Percentiles rank a stretch among this genome's conserved stretches.
phyloP scores from a whole-genome alignment of 768 basidiomycete genomes.

The Lactarius sanguifluus region DNA sequence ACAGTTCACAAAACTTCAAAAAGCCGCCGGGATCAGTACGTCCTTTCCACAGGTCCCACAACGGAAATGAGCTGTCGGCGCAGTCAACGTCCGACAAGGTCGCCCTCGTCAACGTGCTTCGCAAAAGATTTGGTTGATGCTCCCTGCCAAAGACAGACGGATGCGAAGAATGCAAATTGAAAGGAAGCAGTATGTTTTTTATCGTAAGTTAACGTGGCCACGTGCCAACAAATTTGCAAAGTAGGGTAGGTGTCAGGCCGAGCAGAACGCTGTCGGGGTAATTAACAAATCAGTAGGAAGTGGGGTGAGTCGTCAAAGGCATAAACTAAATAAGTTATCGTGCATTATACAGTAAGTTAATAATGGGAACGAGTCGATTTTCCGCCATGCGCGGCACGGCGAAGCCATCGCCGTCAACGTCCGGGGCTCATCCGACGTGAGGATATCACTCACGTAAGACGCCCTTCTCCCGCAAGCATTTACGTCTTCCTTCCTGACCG shows the following conservation, averaged over 20 bases:
- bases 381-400: conserved; percentile 29
- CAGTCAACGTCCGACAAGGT: conserved; percentile 14
- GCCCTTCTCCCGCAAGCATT: conserved; percentile 27
- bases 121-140: conserved; percentile 1
- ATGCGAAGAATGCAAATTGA: background rate
- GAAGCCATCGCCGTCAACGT: conserved; percentile 19
- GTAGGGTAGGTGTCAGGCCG: conserved; percentile 1
- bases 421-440: conserved; percentile 16
- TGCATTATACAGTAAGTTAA: conserved; percentile 16
- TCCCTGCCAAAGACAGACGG: conserved; percentile 9
- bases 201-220: conserved; percentile 9
- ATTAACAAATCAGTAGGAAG: conserved; percentile 13
- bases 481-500: conserved; percentile 26
- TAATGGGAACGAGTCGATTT: conserved; percentile 26
- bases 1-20: conserved; percentile 14
- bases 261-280: background rate
- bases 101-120: conserved; percentile 5
- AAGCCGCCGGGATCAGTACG: conserved; percentile 7
- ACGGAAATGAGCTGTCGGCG: conserved; percentile 19
- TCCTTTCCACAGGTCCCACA: conserved; percentile 1
- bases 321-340: conserved; percentile 26
- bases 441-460: conserved; percentile 27
- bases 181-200: conserved; percentile 11
- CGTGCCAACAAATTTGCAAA: conserved; percentile 14
- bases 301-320: conserved; percentile 15